Evolutionary conservation across 2,329 filamentous ascomycete species (phyloP).

Genomic region (Ceratocystis lukuohia): DNA sequence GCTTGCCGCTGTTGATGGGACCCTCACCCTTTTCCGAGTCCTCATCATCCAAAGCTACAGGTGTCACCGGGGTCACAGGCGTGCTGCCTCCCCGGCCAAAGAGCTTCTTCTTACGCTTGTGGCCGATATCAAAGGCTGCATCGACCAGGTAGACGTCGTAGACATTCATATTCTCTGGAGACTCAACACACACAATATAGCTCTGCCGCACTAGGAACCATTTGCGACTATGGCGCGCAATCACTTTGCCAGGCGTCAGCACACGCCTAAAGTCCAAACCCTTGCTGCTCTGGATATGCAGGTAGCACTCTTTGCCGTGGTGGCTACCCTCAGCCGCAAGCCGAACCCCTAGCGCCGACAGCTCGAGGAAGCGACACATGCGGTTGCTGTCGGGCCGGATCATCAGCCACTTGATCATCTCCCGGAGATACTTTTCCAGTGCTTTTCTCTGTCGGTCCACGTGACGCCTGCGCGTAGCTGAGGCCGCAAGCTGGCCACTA

Average conservation of each 20-base stretch:
- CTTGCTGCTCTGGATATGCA: conserved; percentile 84
- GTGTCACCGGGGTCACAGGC: conserved; percentile 15
- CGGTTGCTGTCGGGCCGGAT: conserved; percentile 93
- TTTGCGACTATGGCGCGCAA: conserved; percentile 74
- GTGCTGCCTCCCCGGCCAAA: conserved; percentile 25
- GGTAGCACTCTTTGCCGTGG: conserved; percentile 90
- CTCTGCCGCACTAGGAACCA: conserved; percentile 98
- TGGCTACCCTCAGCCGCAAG: conserved; percentile 92
- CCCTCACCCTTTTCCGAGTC: conserved; percentile 19
- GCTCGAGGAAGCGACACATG: conserved; percentile 86
- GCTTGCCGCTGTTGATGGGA: conserved; percentile 33
- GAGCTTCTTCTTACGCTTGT: conserved; percentile 53
- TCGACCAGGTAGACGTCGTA: conserved; percentile 98
- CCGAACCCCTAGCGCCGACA: conserved; percentile 85
- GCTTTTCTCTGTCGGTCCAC: conserved; percentile 72
- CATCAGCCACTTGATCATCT: conserved; percentile 93
- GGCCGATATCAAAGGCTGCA: conserved; percentile 67
- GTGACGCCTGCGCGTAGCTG: conserved; percentile 46
- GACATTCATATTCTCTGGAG: conserved; percentile 95
- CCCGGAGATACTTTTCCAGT: conserved; percentile 78
- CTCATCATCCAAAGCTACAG: conserved; percentile 15
- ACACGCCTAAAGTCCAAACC: conserved; percentile 75
- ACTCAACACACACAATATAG: conserved; percentile 96
- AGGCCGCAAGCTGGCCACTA: conserved; percentile 39
- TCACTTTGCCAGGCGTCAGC: conserved; percentile 63